Evolutionary conservation across 2,329 filamentous ascomycete genomes (phyloP).

Genomic region (Talaromyces amestolkiae): DNA sequence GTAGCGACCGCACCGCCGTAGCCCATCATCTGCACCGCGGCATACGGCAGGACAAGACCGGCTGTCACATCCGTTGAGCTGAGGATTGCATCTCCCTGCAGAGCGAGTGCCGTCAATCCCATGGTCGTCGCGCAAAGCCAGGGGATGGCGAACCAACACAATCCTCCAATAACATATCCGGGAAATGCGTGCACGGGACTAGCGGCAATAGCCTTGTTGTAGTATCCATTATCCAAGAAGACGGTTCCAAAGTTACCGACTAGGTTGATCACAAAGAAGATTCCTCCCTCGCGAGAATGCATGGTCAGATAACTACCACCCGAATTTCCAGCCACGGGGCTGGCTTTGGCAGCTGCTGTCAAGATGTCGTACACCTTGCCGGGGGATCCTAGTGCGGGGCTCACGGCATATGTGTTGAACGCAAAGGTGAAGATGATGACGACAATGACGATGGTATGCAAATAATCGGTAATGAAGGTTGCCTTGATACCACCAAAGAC

Average conservation of each 20-base stretch:
- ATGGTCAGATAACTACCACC: conserved; percentile 85
- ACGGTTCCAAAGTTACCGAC: conserved; percentile 82
- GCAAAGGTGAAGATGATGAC: conserved; percentile 84
- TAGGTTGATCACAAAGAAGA: conserved; percentile 90
- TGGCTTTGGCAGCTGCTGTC: conserved; percentile 62
- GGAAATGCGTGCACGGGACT: conserved; percentile 81
- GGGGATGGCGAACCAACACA: conserved; percentile 90
- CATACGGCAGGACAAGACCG: conserved; percentile 80
- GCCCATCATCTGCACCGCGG: conserved; percentile 77
- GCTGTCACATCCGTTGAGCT: conserved; percentile 70
- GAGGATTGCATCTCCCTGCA: conserved; percentile 76
- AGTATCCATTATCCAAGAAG: conserved; percentile 83
- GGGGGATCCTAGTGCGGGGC: conserved; percentile 69
- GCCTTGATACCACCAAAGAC: conserved; percentile 75
- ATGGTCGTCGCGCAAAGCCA: conserved; percentile 87
- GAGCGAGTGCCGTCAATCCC: conserved; percentile 75
- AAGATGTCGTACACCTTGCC: conserved; percentile 75
- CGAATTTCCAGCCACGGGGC: conserved; percentile 77
- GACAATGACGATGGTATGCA: conserved; percentile 72
- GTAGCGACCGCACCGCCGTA: conserved; percentile 76
- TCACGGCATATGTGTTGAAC: conserved; percentile 76
- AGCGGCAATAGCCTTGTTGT: conserved; percentile 90
- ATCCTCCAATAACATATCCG: conserved; percentile 81
- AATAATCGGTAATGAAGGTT: conserved; percentile 80
- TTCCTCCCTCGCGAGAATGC: conserved; percentile 73